These are phyloP conservation scores for Dendrobium chrysotoxum DNA, from an alignment of 106 monocot species.

Conservation along the genomic window DNA sequence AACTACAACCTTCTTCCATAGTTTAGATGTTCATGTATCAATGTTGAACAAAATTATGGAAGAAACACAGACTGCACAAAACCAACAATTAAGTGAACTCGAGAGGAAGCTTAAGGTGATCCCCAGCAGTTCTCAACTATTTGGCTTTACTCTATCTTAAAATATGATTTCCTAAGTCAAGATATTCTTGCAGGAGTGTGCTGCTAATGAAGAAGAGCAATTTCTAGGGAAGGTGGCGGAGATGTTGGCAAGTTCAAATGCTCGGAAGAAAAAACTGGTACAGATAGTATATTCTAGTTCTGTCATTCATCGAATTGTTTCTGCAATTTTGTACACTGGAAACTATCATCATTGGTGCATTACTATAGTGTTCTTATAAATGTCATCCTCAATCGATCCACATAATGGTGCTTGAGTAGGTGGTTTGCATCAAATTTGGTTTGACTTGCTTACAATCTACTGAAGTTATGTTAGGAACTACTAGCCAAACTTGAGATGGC, in stretches of 20 bases:
- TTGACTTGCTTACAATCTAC: not conserved
- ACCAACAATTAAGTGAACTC: constrained; percentile 58
- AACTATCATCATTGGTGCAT: not conserved
- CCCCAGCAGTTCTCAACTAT: not conserved
- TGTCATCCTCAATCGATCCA: not conserved
- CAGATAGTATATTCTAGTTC: not conserved
- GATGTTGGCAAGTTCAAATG: constrained; percentile 69
- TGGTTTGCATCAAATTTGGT: not conserved
- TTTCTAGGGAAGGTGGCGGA: constrained; percentile 65
- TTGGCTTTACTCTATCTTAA: not conserved
- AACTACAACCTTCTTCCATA: constrained; percentile 59
- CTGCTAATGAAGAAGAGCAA: constrained; percentile 73
- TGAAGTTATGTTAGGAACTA: not conserved
- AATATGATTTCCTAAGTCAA: not conserved
- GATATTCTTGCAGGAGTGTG: constrained; percentile 50
- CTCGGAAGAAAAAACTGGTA: constrained; percentile 76
- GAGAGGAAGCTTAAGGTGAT: constrained; percentile 83
- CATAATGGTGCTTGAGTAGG: not conserved
- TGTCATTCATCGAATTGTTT: not conserved
- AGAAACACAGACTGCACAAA: constrained; percentile 55
- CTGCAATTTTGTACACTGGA: not conserved
- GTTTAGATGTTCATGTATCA: constrained; percentile 54
- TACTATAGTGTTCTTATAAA: not conserved
- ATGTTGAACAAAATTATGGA: constrained; percentile 57
- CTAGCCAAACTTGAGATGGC: too few relatives aligned